These are phyloP conservation scores for Davidsoniella neocaledoniae DNA, from an alignment of 2,329 filamentous ascomycete species.

Conservation along the genomic window DNA sequence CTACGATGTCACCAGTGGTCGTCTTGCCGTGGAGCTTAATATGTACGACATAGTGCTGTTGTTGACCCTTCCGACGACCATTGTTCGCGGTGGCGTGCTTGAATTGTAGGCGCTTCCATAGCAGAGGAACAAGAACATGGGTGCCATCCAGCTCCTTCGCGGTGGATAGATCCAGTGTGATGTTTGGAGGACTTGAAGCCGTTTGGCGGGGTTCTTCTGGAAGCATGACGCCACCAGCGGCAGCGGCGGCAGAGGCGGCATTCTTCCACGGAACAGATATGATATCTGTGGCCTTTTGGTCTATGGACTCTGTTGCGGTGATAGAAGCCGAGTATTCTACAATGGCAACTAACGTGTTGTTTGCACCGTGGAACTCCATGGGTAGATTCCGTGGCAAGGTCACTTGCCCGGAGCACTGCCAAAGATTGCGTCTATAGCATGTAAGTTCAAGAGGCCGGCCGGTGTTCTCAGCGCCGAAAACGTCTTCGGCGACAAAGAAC, in stretches of 20 bases:
- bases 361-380: slow-evolving; percentile 6
- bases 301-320: slow-evolving; percentile 77
- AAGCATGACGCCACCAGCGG: slow-evolving; percentile 16
- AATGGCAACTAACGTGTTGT: slow-evolving; percentile 43
- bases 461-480: slow-evolving; percentile 44
- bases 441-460: slow-evolving; percentile 63
- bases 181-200: slow-evolving; percentile 32
- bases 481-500: slow-evolving; percentile 75
- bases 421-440: slow-evolving; percentile 86
- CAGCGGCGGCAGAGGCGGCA: slow-evolving; percentile 34
- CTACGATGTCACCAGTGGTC: slow-evolving; percentile 46
- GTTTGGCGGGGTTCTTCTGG: slow-evolving; percentile 32
- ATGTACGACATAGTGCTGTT: slow-evolving; percentile 86
- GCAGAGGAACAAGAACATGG: slow-evolving; percentile 64
- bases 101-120: slow-evolving; percentile 91
- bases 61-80: slow-evolving; percentile 77
- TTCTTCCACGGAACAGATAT: slow-evolving; percentile 95
- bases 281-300: slow-evolving; percentile 81
- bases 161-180: slow-evolving; percentile 36
- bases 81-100: slow-evolving; percentile 95
- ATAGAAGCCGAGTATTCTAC: slow-evolving; percentile 68
- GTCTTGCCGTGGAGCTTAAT: slow-evolving; percentile 68
- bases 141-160: slow-evolving; percentile 61
- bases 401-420: slow-evolving; percentile 82
- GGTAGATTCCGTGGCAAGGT: slow-evolving; percentile 30